Conservation (phyloP, 306 rosid species). For the Rosa lucieae region DNA sequence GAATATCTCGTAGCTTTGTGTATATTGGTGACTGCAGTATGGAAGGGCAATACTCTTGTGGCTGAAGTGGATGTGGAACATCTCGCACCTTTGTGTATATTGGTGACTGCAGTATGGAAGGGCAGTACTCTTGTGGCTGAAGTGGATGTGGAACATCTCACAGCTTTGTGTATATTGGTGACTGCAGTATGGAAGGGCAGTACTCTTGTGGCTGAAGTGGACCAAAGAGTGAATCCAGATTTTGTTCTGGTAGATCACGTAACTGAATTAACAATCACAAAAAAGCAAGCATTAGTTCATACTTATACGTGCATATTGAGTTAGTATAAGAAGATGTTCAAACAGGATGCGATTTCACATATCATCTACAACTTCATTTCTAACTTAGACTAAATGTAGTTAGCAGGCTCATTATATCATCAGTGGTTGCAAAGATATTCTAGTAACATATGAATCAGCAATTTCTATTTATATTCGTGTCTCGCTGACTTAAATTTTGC, state of each 20-base stretch:
- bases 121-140: too few species aligned
- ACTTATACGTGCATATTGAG: neutral
- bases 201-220: too few species aligned
- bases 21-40: too few species aligned
- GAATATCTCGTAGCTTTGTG: too few species aligned
- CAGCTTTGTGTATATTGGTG: too few species aligned
- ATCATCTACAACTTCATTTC: neutral
- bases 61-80: too few species aligned
- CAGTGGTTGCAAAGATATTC: neutral
- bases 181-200: too few species aligned
- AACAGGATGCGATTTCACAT: neutral
- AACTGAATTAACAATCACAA: slow-evolving; percentile 27
- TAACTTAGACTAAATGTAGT: neutral
- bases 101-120: too few species aligned
- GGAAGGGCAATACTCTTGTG: too few species aligned
- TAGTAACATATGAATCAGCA: neutral
- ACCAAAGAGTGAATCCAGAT: slow-evolving; percentile 5
- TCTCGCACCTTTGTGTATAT: too few species aligned
- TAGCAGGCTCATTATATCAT: neutral
- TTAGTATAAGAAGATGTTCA: neutral
- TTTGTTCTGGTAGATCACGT: neutral
- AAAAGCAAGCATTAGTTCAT: slow-evolving; percentile 11
- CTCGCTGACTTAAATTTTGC: neutral
- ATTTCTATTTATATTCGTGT: neutral
- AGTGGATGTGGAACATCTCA: too few species aligned